A percentile compares a stretch with the other conserved stretches of the same genome.
Evolutionary conservation across 176 grass and related monocot species (phyloP).

Genomic region (Carex myosuroides): DNA sequence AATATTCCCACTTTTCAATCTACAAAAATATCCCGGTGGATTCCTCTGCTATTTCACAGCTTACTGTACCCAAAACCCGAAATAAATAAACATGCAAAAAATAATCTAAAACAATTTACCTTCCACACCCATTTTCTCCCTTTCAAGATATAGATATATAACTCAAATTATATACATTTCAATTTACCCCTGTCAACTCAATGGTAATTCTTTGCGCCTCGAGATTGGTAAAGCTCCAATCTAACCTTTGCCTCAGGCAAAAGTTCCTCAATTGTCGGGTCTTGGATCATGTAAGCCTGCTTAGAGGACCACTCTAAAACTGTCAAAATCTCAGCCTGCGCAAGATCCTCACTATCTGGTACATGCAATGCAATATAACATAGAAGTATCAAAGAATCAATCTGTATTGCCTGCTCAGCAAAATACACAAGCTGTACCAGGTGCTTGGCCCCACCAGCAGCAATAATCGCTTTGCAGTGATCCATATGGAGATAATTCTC

Average conservation of each 20-base stretch:
- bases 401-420: constrained; percentile 72
- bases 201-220: constrained; percentile 67
- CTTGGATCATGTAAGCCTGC: constrained; percentile 76
- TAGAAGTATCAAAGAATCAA: constrained; percentile 61
- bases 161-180: constrained; percentile 19
- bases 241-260: constrained; percentile 85
- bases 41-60: neutral
- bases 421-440: constrained; percentile 96
- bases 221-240: constrained; percentile 87
- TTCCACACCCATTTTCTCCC: neutral
- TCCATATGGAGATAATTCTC: constrained; percentile 84
- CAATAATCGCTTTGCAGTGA: constrained; percentile 85
- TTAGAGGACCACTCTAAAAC: constrained; percentile 93
- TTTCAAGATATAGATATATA: constrained; percentile 4
- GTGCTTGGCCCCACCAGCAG: constrained; percentile 62
- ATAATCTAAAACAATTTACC: constrained; percentile 13
- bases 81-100: neutral
- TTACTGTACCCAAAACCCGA: constrained; percentile 7
- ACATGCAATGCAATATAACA: constrained; percentile 77
- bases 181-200: constrained; percentile 34
- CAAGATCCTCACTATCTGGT: constrained; percentile 87
- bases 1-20: neutral
- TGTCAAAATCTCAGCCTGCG: constrained; percentile 72
- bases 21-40: constrained; percentile 7
- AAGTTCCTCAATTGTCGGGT: constrained; percentile 51